These are phyloP conservation scores for Blastocystis sp. DNA, from an alignment of 352 stramenopile genomes.

Conservation along the genomic window DNA sequence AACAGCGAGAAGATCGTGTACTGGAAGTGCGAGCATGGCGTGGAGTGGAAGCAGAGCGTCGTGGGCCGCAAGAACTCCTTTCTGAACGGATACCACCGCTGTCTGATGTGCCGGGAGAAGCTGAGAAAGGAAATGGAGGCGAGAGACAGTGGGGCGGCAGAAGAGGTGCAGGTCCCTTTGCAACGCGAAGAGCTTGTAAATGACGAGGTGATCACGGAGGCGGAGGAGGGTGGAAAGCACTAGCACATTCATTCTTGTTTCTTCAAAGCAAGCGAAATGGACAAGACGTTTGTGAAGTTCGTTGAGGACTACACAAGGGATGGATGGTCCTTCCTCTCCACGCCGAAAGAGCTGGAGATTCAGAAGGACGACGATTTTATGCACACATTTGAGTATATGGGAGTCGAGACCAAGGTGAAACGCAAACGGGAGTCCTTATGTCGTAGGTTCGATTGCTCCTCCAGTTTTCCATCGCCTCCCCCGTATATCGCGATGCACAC, in stretches of 20 bases:
- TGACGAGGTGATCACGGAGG: not conserved
- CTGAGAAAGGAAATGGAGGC: not conserved
- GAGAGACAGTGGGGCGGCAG: not conserved
- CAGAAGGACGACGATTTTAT: conserved; percentile 24
- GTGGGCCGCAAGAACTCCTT: conserved; percentile 51
- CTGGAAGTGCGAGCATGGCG: conserved; percentile 66
- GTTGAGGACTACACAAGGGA: conserved; percentile 26
- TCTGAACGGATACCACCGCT: conserved; percentile 60
- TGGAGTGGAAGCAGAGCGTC: conserved; percentile 52
- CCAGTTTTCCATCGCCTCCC: conserved; percentile 41
- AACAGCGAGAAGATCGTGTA: conserved; percentile 63
- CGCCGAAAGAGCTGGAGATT: not conserved
- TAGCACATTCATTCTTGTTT: not conserved
- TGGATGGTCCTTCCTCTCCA: conserved; percentile 10
- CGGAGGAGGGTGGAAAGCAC: not conserved
- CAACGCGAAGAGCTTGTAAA: not conserved
- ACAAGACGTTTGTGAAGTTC: conserved; percentile 35
- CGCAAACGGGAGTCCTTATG: not conserved
- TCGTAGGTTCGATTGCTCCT: conserved; percentile 46
- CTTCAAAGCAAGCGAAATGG: conserved; percentile 33
- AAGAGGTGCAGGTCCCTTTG: not conserved
- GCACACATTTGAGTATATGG: conserved; percentile 16
- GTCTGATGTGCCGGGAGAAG: conserved; percentile 5
- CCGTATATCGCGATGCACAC: not conserved
- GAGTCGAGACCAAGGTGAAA: conserved; percentile 29